Evolutionary conservation across 2,329 filamentous ascomycete species (phyloP), one percentile per base, ranked within the genome.

Genomic region (Penicillium fuscoglaucum): DNA sequence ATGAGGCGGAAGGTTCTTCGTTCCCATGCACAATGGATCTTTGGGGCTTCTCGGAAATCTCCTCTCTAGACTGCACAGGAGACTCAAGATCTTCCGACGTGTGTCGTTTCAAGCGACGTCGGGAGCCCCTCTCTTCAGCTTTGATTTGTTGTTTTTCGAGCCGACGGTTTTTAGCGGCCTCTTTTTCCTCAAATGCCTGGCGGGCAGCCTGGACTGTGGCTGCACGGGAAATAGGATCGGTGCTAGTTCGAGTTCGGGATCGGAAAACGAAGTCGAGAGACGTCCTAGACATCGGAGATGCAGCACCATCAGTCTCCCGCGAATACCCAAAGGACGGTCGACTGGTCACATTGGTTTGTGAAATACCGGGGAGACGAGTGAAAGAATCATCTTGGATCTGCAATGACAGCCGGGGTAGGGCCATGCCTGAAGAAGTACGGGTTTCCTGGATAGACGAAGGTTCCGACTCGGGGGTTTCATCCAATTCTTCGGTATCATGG

Each of bases 171-270:
- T 86, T 86, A 37, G 79, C 82, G 4, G 80, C 82, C 71, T 86
- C 83, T 63, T 84, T 83, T 62, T 85, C 82, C 58, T 83, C 78
- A 67, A 85, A 86, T 33, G 84, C 83, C 51, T 80, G 76, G 7
- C 84, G 79, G 6, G 82, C 80, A 45, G 81, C 82, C 55, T 82
- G 80, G 10, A 87, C 83, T 4, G 80, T 80, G 19, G 83, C 83
- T 43, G 83, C 83, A 40, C 83, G 79, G 6, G 80, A 80, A 31
- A 80, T 76, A 8, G 83, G 78, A 63, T 86, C 83, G 17, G 76
- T 78, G 57, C 81, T 82, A 5, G 77, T 73, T 55, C 79, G 75
- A 28, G 77, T 79, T 51, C 77, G 79, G 24, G 66, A 83, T 72
- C 80, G 79, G 61, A 84, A 81, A 24, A 82, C 78, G 61, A 80